phyloP scores from a whole-genome alignment of 108 stramenopile species.

The Skeletonema potamos region DNA sequence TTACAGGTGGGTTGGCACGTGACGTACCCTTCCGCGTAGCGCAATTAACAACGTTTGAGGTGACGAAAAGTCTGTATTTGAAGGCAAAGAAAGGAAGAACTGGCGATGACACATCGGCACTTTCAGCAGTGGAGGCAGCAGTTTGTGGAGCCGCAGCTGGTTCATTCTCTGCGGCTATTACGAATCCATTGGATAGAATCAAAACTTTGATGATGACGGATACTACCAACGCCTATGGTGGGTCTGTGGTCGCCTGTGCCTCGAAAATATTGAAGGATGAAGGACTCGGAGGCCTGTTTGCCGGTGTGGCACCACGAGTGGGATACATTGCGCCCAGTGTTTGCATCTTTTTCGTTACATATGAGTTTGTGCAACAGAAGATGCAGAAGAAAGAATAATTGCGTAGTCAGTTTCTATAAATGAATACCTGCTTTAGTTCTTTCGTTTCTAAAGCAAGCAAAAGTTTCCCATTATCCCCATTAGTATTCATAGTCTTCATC shows the following conservation, averaged over 20 bases:
- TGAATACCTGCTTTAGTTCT: not conserved
- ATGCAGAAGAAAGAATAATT: conserved; percentile 4
- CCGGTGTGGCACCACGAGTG: conserved; percentile 73
- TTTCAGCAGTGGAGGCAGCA: conserved; percentile 69
- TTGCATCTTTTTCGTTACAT: conserved; percentile 80
- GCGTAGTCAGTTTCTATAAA: too few species aligned
- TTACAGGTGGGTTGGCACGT: conserved; percentile 62
- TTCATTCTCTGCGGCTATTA: conserved; percentile 73
- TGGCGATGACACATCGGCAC: not conserved
- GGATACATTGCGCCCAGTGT: conserved; percentile 82
- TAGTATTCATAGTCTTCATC: conserved; percentile 45
- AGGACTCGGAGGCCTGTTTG: conserved; percentile 60
- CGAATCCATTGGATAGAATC: conserved; percentile 74
- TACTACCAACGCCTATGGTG: conserved; percentile 57
- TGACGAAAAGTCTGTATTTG: conserved; percentile 57
- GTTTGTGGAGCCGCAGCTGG: conserved; percentile 78
- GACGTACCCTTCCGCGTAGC: conserved; percentile 86
- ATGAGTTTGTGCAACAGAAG: conserved; percentile 72
- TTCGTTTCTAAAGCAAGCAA: not conserved
- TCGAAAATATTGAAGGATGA: conserved; percentile 60
- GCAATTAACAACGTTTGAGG: conserved; percentile 73
- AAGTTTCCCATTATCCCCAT: not conserved
- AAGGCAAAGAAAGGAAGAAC: conserved; percentile 26
- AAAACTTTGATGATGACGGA: conserved; percentile 85
- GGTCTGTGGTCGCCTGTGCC: conserved; percentile 54